Conservation (phyloP, 2,329 filamentous ascomycete genomes). For the Colletotrichum tofieldiae region DNA sequence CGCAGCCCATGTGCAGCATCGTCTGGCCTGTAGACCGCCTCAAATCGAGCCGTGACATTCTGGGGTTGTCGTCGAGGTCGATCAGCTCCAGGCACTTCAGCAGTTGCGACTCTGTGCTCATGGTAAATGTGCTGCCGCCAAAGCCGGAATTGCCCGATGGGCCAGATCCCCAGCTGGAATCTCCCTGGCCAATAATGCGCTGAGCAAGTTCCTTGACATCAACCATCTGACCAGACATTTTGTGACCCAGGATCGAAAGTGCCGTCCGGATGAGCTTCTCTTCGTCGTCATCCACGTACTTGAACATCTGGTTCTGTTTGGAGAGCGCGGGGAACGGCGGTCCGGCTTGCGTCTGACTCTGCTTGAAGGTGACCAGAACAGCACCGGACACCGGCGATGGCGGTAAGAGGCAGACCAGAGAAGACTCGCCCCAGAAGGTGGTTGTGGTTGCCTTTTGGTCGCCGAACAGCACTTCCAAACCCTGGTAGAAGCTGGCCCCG, state of each 20-base stretch:
- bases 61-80: slow-evolving; percentile 81
- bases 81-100: slow-evolving; percentile 84
- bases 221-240: slow-evolving; percentile 75
- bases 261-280: slow-evolving; percentile 79
- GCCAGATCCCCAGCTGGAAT: slow-evolving; percentile 62
- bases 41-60: slow-evolving; percentile 78
- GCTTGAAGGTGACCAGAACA: slow-evolving; percentile 80
- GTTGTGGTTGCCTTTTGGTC: slow-evolving; percentile 76
- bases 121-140: slow-evolving; percentile 62
- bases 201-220: slow-evolving; percentile 75
- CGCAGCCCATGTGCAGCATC: slow-evolving; percentile 85
- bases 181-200: slow-evolving; percentile 69
- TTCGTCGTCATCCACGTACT: slow-evolving; percentile 81
- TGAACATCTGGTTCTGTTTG: slow-evolving; percentile 72
- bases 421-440: slow-evolving; percentile 85
- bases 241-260: slow-evolving; percentile 74
- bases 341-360: slow-evolving; percentile 60
- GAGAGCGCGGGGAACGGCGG: slow-evolving; percentile 51
- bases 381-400: slow-evolving; percentile 77
- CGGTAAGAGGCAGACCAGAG: slow-evolving; percentile 84
- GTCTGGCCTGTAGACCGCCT: slow-evolving; percentile 79
- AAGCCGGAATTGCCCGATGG: slow-evolving; percentile 53
- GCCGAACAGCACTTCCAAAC: slow-evolving; percentile 88
- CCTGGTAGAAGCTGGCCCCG: slow-evolving; percentile 84
- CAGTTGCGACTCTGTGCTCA: slow-evolving; percentile 73